Base-by-base conservation (phyloP, 2,329 filamentous ascomycete genomes). In the Trichoderma afroharzianum region DNA sequence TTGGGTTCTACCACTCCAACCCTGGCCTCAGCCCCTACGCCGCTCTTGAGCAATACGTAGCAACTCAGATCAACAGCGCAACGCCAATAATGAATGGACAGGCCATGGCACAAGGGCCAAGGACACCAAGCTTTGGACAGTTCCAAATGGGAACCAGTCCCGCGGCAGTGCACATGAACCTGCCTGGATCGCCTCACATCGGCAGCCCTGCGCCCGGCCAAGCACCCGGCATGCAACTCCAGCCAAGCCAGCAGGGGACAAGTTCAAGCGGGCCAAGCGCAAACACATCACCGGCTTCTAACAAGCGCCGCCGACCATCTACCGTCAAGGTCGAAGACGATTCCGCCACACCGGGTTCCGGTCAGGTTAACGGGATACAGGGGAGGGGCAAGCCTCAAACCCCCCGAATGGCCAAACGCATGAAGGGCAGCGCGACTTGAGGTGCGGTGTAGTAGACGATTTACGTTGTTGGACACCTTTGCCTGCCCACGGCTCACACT, bases 231-330 rank as follows among this genome's bases (percentile, higher is more conserved):
- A 92, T 92, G 90, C 88, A 90, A 78, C 82, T 89, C 72, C 89
- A 92, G 78, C 88, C 88, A 74, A 91, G 89, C 78, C 90, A 91
- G 78, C 90, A 92, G 77, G 90, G 90, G 50, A 90, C 89, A 36
- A 88, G 83, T 78, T 91, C 89, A 11, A 89, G 88, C 78, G 90
- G 88, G 2, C 88, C 89, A 7, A 91, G 89, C 77, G 89, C 90
- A 71, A 92, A 91, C 80, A 92, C 90, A 6, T 90, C 88, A 36
- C 88, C 88, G 50, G 85, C 87, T 28, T 88, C 86, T 39, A 89
- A 88, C 74, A 90, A 90, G 80, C 83, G 88, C 68, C 81, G 88
- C 75, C 83, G 88, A 33, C 85, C 87, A 0, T 89, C 87, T 0
- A 85, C 84, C 4, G 86, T 90, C 24, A 90, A 90, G 81, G 79